Percentiles rank a stretch among this genome's conserved stretches.
Conservation (phyloP, 2,329 filamentous ascomycete genomes). For the Cylindrodendrum hubeiense region DNA sequence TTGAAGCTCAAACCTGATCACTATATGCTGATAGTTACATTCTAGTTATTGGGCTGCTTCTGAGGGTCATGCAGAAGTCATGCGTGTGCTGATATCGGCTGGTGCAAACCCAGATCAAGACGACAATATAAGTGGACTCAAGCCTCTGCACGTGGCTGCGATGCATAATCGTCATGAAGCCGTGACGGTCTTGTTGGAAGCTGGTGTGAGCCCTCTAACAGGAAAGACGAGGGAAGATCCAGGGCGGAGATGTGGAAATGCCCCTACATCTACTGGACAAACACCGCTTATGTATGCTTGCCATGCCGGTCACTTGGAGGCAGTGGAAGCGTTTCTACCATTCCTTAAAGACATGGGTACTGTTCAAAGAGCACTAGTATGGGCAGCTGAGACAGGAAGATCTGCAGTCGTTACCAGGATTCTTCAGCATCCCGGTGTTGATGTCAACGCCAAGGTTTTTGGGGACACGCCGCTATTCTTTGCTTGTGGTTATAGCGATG, state of each 20-base stretch:
- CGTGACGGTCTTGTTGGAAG: constrained; percentile 47
- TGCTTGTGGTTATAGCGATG: constrained; percentile 15
- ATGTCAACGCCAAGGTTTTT: constrained; percentile 44
- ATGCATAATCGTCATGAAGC: constrained; percentile 41
- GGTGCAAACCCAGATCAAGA: constrained; percentile 43
- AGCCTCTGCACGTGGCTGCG: constrained; percentile 53
- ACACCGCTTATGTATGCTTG: constrained; percentile 50
- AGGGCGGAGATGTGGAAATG: constrained; percentile 28
- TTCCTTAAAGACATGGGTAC: constrained; percentile 38
- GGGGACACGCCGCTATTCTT: constrained; percentile 41
- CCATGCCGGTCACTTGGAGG: constrained; percentile 40
- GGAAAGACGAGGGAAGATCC: constrained; percentile 31
- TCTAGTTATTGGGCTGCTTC: constrained; percentile 41
- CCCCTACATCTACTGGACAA: constrained; percentile 30
- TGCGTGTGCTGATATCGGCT: constrained; percentile 35
- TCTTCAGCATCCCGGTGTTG: constrained; percentile 46
- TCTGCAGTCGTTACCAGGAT: constrained; percentile 43
- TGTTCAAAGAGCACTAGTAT: constrained; percentile 44
- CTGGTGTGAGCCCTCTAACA: constrained; percentile 51
- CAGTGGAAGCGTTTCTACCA: constrained; percentile 44
- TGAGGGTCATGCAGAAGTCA: constrained; percentile 32
- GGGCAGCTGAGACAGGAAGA: constrained; percentile 37
- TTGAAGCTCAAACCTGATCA: not conserved
- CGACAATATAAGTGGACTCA: constrained; percentile 40
- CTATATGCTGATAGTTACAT: constrained; percentile 4